A percentile compares a stretch with the other conserved stretches of the same genome.
Conservation (phyloP, 2,329 filamentous ascomycete species). For the Akanthomyces uredinophilus region DNA sequence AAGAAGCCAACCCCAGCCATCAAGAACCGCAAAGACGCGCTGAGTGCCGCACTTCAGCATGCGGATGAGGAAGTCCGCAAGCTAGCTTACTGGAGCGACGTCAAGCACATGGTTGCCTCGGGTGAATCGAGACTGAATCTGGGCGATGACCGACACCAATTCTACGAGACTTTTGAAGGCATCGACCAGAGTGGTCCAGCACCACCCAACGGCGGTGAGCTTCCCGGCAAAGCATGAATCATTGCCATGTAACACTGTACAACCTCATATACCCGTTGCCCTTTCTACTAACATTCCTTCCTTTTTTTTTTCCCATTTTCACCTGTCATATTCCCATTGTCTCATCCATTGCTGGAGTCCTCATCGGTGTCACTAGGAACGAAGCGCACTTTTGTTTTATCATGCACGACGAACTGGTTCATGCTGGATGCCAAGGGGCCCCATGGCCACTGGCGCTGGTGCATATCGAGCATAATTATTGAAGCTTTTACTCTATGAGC, state of each 20-base stretch:
- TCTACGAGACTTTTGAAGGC: slow-evolving; percentile 43
- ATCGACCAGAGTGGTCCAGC: slow-evolving; percentile 49
- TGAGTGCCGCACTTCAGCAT: slow-evolving; percentile 69
- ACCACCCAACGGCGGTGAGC: slow-evolving; percentile 28
- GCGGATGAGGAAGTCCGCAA: slow-evolving; percentile 76
- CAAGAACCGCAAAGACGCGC: slow-evolving; percentile 51
- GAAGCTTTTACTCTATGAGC: background rate
- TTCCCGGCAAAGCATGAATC: slow-evolving; percentile 11
- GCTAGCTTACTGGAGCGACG: slow-evolving; percentile 84
- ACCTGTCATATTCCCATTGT: slow-evolving; percentile 1
- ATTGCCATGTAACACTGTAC: background rate
- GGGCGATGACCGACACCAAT: slow-evolving; percentile 29
- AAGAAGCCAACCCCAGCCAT: background rate
- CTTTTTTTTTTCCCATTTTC: slow-evolving; percentile 7
- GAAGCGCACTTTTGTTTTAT: background rate
- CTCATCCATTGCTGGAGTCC: slow-evolving; percentile 2
- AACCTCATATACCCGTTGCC: background rate
- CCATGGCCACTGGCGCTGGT: background rate
- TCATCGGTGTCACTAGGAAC: background rate
- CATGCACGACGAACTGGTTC: background rate
- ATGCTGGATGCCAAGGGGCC: background rate
- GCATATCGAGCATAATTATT: background rate
- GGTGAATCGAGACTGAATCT: slow-evolving; percentile 43
- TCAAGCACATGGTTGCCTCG: slow-evolving; percentile 60
- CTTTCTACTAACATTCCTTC: background rate